Evolutionary conservation across 192 early-diverging fungal genomes (phyloP).

Genomic region (Jimgerdemannia flammicorona): DNA sequence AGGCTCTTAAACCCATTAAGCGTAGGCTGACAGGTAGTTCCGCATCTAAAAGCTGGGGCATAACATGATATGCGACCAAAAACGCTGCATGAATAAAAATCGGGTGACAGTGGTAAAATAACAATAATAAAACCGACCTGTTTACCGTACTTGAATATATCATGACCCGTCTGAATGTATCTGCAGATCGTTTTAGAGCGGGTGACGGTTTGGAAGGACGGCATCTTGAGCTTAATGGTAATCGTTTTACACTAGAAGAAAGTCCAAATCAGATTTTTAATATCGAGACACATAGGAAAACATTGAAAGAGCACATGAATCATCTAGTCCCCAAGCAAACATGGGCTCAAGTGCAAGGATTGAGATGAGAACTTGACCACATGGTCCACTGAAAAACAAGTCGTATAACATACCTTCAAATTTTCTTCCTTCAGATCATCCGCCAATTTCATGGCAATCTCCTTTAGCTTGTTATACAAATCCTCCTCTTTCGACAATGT

Average conservation of each 20-base stretch:
- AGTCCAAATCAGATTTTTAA: neutral
- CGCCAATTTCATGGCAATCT: conserved; percentile 35
- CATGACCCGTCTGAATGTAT: conserved; percentile 22
- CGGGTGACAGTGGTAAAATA: too few relatives aligned
- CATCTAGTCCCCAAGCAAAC: too few relatives aligned
- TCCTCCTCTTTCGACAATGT: conserved; percentile 27
- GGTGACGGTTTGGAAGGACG: conserved; percentile 34
- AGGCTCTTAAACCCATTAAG: conserved; percentile 42
- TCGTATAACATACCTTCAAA: conserved; percentile 18
- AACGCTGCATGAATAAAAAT: too few relatives aligned
- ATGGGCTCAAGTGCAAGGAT: too few relatives aligned
- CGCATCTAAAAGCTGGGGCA: conserved; percentile 27
- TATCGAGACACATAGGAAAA: too few relatives aligned
- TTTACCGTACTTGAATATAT: conserved; percentile 23
- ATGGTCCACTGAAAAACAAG: neutral
- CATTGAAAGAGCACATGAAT: too few relatives aligned
- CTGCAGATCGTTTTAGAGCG: conserved; percentile 37
- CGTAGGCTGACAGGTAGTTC: conserved; percentile 48
- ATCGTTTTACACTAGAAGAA: conserved; percentile 34
- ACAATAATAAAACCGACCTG: conserved; percentile 12
- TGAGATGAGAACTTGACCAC: neutral
- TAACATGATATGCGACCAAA: too few relatives aligned
- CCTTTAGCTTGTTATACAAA: conserved; percentile 36
- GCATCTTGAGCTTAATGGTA: conserved; percentile 41
- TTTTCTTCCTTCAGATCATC: conserved; percentile 33